phyloP scores from a whole-genome alignment of 106 monocot genomes.

The Phalaenopsis equestris region DNA sequence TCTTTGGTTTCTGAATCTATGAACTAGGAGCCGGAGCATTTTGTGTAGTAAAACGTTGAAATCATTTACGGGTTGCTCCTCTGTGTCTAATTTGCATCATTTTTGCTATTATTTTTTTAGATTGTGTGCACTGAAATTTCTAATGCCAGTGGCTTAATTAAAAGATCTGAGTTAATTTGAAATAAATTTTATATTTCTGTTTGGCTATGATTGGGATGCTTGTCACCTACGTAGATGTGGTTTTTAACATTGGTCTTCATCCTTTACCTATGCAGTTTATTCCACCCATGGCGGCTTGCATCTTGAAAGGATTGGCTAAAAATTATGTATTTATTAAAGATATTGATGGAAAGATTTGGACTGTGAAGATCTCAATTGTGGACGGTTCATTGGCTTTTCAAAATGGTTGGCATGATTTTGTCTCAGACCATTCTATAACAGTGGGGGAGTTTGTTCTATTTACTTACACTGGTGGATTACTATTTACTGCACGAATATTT shows the following conservation, averaged over 20 bases:
- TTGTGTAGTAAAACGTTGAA: background rate
- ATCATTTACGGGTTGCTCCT: background rate
- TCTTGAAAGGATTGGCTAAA: conserved; percentile 2
- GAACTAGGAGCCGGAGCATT: background rate
- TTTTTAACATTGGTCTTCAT: background rate
- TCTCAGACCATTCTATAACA: conserved; percentile 21
- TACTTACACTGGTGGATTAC: conserved; percentile 3
- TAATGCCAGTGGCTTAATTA: background rate
- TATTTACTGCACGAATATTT: conserved; percentile 23
- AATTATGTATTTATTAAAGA: conserved; percentile 22
- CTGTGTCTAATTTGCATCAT: background rate
- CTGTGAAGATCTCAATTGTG: conserved; percentile 7
- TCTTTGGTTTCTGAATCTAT: background rate
- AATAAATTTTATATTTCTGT: background rate
- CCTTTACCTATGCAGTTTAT: conserved; percentile 19
- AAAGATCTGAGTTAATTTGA: background rate
- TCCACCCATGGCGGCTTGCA: conserved; percentile 18
- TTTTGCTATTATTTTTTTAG: background rate
- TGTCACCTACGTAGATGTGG: background rate
- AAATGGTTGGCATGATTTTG: conserved; percentile 34
- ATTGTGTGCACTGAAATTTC: background rate
- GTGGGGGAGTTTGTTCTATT: conserved; percentile 29
- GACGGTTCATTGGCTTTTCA: conserved; percentile 29
- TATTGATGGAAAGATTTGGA: conserved; percentile 14
- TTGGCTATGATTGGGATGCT: background rate